Percentiles rank a stretch among this genome's conserved stretches.
Conservation (phyloP, 306 rosid species). For the Gleditsia sinensis region DNA sequence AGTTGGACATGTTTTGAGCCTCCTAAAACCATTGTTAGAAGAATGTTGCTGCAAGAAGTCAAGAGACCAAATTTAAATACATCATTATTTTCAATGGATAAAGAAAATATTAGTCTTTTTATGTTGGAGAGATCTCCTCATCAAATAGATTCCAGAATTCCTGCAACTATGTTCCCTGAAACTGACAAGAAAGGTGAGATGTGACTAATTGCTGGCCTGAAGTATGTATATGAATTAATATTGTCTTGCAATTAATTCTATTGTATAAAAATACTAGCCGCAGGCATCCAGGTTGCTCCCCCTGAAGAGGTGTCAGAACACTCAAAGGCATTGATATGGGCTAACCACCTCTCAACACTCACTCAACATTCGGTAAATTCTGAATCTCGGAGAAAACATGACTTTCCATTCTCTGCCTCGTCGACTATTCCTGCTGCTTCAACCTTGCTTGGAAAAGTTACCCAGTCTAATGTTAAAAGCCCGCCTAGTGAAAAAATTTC, state of each 20-base stretch:
- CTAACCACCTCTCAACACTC: conserved; percentile 41
- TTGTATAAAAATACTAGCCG: conserved; percentile 36
- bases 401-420: conserved; percentile 35
- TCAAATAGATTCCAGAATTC: conserved; percentile 37
- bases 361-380: conserved; percentile 38
- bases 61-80: conserved; percentile 44
- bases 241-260: conserved; percentile 24
- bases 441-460: conserved; percentile 25
- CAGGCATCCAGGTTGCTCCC: conserved; percentile 40
- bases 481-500: conserved; percentile 41
- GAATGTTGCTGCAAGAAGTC: conserved; percentile 70
- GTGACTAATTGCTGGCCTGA: conserved; percentile 17
- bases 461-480: conserved; percentile 39
- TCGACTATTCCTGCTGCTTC: conserved; percentile 37
- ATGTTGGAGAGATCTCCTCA: conserved; percentile 44
- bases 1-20: conserved; percentile 82
- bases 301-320: conserved; percentile 41
- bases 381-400: conserved; percentile 48
- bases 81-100: conserved; percentile 38
- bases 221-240: background rate
- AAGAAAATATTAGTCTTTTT: conserved; percentile 42
- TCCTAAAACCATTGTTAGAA: conserved; percentile 74
- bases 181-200: conserved; percentile 53
- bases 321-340: conserved; percentile 42
- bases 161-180: conserved; percentile 46